Conservation (phyloP, 1,284 basidiomycete species). For the Fomitopsis palustris region DNA sequence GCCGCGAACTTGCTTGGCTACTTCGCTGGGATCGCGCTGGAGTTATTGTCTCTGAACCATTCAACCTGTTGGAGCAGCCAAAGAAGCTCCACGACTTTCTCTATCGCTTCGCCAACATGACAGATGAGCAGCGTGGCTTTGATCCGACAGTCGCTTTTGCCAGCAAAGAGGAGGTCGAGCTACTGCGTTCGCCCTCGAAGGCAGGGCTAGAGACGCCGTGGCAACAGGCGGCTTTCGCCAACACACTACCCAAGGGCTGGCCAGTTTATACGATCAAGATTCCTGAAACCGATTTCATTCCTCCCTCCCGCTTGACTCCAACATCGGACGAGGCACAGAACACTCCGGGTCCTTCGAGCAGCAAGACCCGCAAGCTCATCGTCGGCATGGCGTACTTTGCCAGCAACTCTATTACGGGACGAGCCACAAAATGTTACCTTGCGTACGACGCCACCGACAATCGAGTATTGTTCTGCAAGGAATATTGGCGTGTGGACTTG, state of each 20-base stretch:
- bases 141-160: slow-evolving; percentile 2
- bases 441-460: neutral
- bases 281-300: too few species aligned
- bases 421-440: neutral
- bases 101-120: slow-evolving; percentile 8
- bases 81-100: slow-evolving; percentile 5
- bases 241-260: too few species aligned
- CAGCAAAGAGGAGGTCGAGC: neutral
- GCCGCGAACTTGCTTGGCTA: neutral
- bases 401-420: neutral
- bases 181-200: too few species aligned
- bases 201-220: too few species aligned
- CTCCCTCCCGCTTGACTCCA: neutral
- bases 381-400: neutral
- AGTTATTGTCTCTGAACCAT: neutral
- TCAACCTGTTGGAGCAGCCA: slow-evolving; percentile 3
- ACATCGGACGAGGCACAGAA: neutral
- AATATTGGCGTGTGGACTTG: neutral
- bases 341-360: neutral
- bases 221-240: too few species aligned
- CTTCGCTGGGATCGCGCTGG: neutral
- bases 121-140: slow-evolving; percentile 4
- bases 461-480: neutral
- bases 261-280: too few species aligned
- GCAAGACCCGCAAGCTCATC: neutral